Base-by-base conservation (phyloP, 495 filamentous ascomycete genomes). In the Aspergillus saccharolyticus region DNA sequence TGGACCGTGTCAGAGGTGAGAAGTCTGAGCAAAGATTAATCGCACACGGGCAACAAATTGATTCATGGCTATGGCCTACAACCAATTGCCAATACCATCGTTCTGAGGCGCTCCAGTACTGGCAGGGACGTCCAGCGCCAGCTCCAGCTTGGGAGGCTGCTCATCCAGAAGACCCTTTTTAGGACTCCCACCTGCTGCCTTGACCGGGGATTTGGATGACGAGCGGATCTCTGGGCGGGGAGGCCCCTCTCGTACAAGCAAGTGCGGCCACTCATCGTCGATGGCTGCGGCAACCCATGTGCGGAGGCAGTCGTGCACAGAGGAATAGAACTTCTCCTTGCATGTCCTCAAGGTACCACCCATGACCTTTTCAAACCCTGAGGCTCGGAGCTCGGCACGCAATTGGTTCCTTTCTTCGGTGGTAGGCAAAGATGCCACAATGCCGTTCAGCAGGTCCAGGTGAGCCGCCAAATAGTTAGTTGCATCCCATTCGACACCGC, bases 401-500 rank as follows among this genome's bases (percentile, higher is more conserved):
- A 98, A 80, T 1, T 78, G 66, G 72, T 96, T 97, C 51, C 94
- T 87, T 50, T 91, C 84, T 16, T 82, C 77, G 1, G 59, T 59
- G 0, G 88, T 87, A 2, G 90, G 88, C 6, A 94, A 78, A 52
- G 84, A 90, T n/a, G 94, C 89, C 60, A 97, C 72, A 55, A 97
- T 81, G 30, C 88, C 94, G 69, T 97, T 98, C 44, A 97, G 64
- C 16, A 98, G 84, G 73, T 97, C 95, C 12, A 98, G 77, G 65
- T 98, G 95, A 6, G 87, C 85, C 28, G 92, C 89, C 16, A 98
- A 78, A 64, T 98, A 98, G 71, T 93, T 96, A 10, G 94, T 97
- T 10, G 94, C 92, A 69, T 98, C 94, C 95, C 95, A 98, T 74
- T 98, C 94, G 14, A 98, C 94, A 49, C 95, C 94, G 43, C 94